Evolutionary conservation across 805 yeast species (phyloP).

Genomic region (Candida sithepensis): DNA sequence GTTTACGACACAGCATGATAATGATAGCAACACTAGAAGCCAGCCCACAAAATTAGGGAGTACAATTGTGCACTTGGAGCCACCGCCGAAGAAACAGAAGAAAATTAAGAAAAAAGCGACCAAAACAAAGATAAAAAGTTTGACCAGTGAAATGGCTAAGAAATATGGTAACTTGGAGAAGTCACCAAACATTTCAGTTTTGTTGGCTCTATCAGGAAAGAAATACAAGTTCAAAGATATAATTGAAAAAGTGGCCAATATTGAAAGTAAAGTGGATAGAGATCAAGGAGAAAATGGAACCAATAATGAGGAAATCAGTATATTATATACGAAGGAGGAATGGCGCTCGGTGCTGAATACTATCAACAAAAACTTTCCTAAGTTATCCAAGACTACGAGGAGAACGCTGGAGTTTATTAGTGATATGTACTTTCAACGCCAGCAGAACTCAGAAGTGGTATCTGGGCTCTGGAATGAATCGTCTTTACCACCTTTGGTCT

Average conservation of each 20-base stretch:
- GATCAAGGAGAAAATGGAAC: neutral
- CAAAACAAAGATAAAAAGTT: constrained; percentile 16
- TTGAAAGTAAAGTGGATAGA: constrained; percentile 9
- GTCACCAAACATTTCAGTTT: constrained; percentile 14
- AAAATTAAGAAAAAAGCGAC: neutral
- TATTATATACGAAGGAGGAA: constrained; percentile 27
- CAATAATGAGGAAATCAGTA: constrained; percentile 9
- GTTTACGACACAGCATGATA: neutral
- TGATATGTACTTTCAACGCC: constrained; percentile 16
- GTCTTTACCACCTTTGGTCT: constrained; percentile 14
- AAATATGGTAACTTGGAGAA: constrained; percentile 11
- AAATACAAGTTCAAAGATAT: constrained; percentile 28
- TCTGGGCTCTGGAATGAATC: constrained; percentile 17
- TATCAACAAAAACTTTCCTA: constrained; percentile 23
- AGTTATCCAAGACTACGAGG: constrained; percentile 23
- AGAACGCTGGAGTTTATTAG: constrained; percentile 24
- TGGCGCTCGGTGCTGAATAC: constrained; percentile 25
- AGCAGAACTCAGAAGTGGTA: neutral
- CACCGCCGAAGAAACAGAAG: neutral
- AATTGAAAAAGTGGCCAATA: constrained; percentile 17
- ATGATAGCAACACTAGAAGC: neutral
- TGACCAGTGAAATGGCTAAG: constrained; percentile 23
- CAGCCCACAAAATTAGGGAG: neutral
- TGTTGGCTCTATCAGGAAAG: constrained; percentile 29
- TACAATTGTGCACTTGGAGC: neutral